Evolutionary conservation across 768 basidiomycete genomes (phyloP).

Genomic region (Russula dissimulans): DNA sequence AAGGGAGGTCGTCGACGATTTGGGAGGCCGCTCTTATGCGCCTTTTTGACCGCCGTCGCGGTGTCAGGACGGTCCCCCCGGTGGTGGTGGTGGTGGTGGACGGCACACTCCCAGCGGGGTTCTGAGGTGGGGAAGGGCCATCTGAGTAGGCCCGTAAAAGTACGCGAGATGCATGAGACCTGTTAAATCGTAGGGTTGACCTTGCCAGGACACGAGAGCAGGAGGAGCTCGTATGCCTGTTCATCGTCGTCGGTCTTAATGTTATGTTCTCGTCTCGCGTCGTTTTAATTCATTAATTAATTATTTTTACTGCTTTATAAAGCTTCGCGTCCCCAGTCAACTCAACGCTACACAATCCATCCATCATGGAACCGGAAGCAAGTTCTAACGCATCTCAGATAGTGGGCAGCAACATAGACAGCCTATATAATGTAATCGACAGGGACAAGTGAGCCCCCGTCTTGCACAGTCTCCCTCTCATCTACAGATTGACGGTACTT

Average conservation of each 20-base stretch:
- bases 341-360: not conserved
- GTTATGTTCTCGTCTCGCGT: not conserved
- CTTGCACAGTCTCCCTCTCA: not conserved
- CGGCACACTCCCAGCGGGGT: not conserved
- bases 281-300: conserved; percentile 1
- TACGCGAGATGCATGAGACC: not conserved
- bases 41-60: conserved; percentile 3
- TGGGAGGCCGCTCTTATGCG: conserved; percentile 3
- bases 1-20: conserved; percentile 16
- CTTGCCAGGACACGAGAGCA: conserved; percentile 4
- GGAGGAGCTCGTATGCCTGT: conserved; percentile 20
- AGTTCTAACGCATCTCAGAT: conserved; percentile 40
- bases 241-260: conserved; percentile 18
- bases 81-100: not conserved
- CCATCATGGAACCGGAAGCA: conserved; percentile 10
- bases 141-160: conserved; percentile 15
- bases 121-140: not conserved
- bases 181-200: not conserved
- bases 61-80: not conserved
- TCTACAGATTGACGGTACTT: conserved; percentile 1
- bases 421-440: conserved; percentile 52
- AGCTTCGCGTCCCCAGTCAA: no score
- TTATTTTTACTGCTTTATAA: not conserved
- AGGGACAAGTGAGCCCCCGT: conserved; percentile 40
- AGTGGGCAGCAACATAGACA: conserved; percentile 41